Conservation (phyloP, 2,329 filamentous ascomycete genomes). For the Rhynchosporium graminicola region DNA sequence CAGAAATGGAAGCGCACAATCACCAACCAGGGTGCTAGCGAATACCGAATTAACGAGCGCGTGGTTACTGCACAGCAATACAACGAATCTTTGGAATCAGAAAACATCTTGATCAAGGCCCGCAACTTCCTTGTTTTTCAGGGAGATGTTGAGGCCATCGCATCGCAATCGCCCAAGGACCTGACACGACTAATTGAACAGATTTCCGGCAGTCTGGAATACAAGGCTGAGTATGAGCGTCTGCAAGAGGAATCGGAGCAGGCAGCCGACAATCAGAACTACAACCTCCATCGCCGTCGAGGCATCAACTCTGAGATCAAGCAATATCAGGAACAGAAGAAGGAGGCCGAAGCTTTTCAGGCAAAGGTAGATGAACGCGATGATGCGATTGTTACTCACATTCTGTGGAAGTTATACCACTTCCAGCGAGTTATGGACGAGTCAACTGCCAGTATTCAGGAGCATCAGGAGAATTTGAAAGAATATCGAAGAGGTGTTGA, state of each 20-base stretch:
- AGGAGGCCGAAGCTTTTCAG: conserved; percentile 90
- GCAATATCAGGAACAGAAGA: conserved; percentile 95
- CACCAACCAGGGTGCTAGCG: conserved; percentile 82
- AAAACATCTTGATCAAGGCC: conserved; percentile 97
- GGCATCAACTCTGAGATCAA: conserved; percentile 98
- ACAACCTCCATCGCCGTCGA: conserved; percentile 83
- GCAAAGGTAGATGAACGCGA: conserved; percentile 89
- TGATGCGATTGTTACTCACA: conserved; percentile 86
- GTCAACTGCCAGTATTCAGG: conserved; percentile 85
- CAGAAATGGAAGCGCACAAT: conserved; percentile 96
- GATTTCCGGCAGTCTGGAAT: conserved; percentile 93
- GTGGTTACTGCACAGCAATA: conserved; percentile 88
- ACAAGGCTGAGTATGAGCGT: conserved; percentile 89
- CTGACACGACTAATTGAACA: conserved; percentile 94
- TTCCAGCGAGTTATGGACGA: conserved; percentile 93
- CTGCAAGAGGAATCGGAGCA: conserved; percentile 86
- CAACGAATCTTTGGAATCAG: conserved; percentile 85
- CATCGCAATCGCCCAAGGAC: conserved; percentile 90
- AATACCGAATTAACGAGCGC: conserved; percentile 95
- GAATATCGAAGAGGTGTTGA: conserved; percentile 88
- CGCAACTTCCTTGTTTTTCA: conserved; percentile 98
- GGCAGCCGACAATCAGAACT: conserved; percentile 83
- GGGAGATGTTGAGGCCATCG: conserved; percentile 95
- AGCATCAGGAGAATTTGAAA: conserved; percentile 91
- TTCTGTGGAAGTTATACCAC: conserved; percentile 95